Base-by-base conservation (phyloP, 495 filamentous ascomycete genomes). In the Penicillium longicatenatum region DNA sequence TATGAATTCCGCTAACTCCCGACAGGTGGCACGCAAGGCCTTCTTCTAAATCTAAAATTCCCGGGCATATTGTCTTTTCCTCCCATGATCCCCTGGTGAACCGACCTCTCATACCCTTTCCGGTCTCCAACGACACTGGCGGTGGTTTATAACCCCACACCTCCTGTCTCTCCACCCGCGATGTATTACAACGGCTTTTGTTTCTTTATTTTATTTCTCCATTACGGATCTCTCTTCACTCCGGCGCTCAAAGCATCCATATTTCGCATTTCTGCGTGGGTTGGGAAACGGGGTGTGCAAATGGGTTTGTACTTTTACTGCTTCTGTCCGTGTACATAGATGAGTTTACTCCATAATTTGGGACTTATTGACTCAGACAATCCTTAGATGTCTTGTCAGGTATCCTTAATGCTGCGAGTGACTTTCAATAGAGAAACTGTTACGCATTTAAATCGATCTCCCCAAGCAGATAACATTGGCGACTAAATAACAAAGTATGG, bases 11-110 rank as follows among this genome's bases (percentile, higher is more conserved):
- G 44, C 73, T 82, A 72, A 79, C 64, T 57, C 5, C 16, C 5
- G 37, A 55, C 52, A 88, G 85, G 75, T 88, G 20, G 76, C 81
- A 42, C 77, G 81, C 60, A 83, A 82, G 67, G 77, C 83, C 26
- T 43, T 88, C 33, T 78, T 87, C 60, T 83, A 78, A 73, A 64
- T 37, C 59, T 57, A 50, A 47, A 49, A 47, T 53, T 39, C 31
- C 52, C 52, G 50, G 24, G 48, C 65, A 62, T 59, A 63, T 53
- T 60, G 58, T 56, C 54, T 54, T 55, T 41, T 53, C 64, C 60
- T 52, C 57, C 35, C 12, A 46, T 31, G 45, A 21, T 33, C 54
- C 52, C 30, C 51, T 53, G 53, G 47, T 69, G 55, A 57, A 59
- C 57, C 62, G 59, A 69, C 63, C 46, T 55, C 55, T 61, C 64